Evolutionary conservation across 164 flowering plant genomes (phyloP).

Genomic region (Piper betle): DNA sequence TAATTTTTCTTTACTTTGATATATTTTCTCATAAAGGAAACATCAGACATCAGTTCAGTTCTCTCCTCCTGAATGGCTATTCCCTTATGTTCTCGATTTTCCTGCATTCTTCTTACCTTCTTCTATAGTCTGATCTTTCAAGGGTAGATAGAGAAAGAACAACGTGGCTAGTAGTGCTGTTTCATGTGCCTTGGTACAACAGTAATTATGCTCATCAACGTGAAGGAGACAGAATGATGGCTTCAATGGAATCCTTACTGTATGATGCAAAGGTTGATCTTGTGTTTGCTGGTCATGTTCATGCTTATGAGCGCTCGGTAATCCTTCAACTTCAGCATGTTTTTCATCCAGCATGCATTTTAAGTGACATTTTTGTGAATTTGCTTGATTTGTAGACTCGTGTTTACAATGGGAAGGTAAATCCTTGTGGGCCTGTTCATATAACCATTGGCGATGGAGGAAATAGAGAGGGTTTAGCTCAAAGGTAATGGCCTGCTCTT

Average conservation of each 20-base stretch:
- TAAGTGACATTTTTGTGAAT: slow-evolving; percentile 2
- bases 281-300: slow-evolving; percentile 88
- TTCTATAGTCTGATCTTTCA: slow-evolving; percentile 56
- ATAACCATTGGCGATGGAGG: slow-evolving; percentile 98
- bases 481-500: slow-evolving; percentile 25
- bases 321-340: slow-evolving; percentile 2
- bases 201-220: slow-evolving; percentile 86
- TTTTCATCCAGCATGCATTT: not conserved
- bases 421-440: slow-evolving; percentile 3
- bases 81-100: not conserved
- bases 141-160: slow-evolving; percentile 15
- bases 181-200: not conserved
- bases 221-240: slow-evolving; percentile 86
- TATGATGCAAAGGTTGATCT: slow-evolving; percentile 80
- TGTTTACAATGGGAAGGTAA: slow-evolving; percentile 47
- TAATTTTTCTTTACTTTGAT: slow-evolving; percentile 17
- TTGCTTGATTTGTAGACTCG: slow-evolving; percentile 40
- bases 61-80: not conserved
- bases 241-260: slow-evolving; percentile 76
- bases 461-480: slow-evolving; percentile 92
- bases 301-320: slow-evolving; percentile 97
- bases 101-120: not conserved
- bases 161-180: too few relatives aligned
- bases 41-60: too few relatives aligned
- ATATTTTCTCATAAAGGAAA: too few relatives aligned